Conservation (phyloP, 78 protist genomes). For the Monosiga brevicollis region DNA sequence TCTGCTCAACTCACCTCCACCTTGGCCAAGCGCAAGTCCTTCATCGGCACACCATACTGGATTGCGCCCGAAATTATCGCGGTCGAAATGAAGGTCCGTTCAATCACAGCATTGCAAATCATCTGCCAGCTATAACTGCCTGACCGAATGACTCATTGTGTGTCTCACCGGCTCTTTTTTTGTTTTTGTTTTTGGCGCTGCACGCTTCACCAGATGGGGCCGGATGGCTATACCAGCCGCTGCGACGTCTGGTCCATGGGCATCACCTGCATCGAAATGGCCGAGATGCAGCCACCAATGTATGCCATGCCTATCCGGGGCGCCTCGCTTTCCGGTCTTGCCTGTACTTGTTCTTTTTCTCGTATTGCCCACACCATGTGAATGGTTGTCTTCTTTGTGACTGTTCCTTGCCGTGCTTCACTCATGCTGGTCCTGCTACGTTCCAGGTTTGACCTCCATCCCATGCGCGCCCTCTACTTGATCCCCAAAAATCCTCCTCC, state of each 20-base stretch:
- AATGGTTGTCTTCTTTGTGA: constrained; percentile 23
- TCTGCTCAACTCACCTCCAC: constrained; percentile 29
- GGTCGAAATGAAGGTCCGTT: constrained; percentile 19
- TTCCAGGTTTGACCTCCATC: too few species aligned
- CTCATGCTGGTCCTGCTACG: too few species aligned
- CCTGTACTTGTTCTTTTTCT: constrained; percentile 11
- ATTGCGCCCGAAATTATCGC: constrained; percentile 61
- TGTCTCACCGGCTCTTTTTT: too few species aligned
- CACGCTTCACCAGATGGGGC: too few species aligned
- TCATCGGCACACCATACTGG: constrained; percentile 38
- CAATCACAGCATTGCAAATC: neutral
- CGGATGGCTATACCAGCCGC: neutral
- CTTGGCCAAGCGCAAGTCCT: neutral
- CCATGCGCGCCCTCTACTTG: too few species aligned
- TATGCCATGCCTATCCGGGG: too few species aligned
- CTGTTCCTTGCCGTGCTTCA: too few species aligned
- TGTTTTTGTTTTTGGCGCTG: neutral
- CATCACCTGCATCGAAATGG: constrained; percentile 65
- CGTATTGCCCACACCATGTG: neutral
- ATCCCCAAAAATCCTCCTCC: too few species aligned
- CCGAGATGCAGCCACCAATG: constrained; percentile 74
- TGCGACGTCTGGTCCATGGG: constrained; percentile 77
- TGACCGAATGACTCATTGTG: too few species aligned
- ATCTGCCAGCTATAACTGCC: neutral
- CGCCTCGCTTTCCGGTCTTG: too few species aligned